Percentiles rank a stretch among this genome's conserved stretches.
phyloP scores from a whole-genome alignment of 345 rosid genomes.

The Sonneratia alba region DNA sequence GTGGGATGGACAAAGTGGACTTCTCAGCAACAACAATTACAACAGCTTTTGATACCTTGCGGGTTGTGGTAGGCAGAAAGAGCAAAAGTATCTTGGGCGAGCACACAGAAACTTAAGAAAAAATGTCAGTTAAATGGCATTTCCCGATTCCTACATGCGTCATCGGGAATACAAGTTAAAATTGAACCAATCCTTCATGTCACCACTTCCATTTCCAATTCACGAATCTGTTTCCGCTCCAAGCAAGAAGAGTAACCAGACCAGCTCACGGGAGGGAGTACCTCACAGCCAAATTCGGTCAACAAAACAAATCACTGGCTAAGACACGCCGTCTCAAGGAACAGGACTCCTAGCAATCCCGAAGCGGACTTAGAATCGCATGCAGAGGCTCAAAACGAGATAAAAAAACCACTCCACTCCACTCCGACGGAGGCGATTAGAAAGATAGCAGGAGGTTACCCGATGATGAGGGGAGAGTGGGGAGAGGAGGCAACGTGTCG shows the following conservation, averaged over 20 bases:
- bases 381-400: background rate
- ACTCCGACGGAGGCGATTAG: background rate
- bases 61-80: background rate
- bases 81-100: background rate
- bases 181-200: background rate
- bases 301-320: background rate
- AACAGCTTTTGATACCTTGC: background rate
- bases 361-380: no score
- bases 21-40: background rate
- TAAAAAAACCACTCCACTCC: background rate
- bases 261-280: background rate
- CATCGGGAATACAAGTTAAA: background rate
- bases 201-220: background rate
- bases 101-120: background rate
- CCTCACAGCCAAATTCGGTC: background rate
- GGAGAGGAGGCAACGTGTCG: background rate
- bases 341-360: background rate
- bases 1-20: no score
- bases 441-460: background rate
- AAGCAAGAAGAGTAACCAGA: background rate
- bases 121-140: background rate
- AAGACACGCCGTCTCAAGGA: background rate
- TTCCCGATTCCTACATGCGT: background rate
- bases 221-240: background rate
- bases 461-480: background rate